These are phyloP conservation scores for Diphasiastrum complanatum DNA, from an alignment of 83 land plant species.

Conservation along the genomic window DNA sequence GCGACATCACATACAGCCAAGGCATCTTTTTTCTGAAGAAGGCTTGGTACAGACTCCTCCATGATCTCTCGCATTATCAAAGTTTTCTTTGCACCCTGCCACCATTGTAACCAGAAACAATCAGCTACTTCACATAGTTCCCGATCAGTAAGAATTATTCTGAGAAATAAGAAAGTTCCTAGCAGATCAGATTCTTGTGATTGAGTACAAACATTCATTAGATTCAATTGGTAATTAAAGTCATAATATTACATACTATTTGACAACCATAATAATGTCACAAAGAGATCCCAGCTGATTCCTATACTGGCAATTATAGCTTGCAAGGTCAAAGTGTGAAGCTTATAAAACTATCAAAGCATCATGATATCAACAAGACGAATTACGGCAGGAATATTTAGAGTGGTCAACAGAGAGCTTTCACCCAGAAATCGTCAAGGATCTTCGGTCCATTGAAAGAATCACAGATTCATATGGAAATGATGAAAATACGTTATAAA, in stretches of 20 bases:
- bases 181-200: no score
- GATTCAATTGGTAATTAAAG: neutral
- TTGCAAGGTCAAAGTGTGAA: no score
- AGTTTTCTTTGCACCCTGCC: conserved; percentile 74
- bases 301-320: no score
- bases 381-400: no score
- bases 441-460: no score
- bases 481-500: no score
- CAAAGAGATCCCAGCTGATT: no score
- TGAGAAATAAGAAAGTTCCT: neutral
- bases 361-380: no score
- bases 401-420: no score
- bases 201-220: neutral
- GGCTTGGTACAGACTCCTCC: conserved; percentile 44
- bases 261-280: neutral
- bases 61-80: conserved; percentile 74
- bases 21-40: conserved; percentile 57
- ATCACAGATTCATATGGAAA: no score
- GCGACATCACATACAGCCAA: conserved; percentile 89
- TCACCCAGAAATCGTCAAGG: no score
- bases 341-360: no score
- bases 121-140: neutral
- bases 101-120: conserved; percentile 13
- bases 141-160: neutral
- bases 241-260: neutral